Evolutionary conservation across 2,329 filamentous ascomycete genomes (phyloP), one percentile per base, ranked within the genome.

Genomic region (Domatiomyces catenatus): DNA sequence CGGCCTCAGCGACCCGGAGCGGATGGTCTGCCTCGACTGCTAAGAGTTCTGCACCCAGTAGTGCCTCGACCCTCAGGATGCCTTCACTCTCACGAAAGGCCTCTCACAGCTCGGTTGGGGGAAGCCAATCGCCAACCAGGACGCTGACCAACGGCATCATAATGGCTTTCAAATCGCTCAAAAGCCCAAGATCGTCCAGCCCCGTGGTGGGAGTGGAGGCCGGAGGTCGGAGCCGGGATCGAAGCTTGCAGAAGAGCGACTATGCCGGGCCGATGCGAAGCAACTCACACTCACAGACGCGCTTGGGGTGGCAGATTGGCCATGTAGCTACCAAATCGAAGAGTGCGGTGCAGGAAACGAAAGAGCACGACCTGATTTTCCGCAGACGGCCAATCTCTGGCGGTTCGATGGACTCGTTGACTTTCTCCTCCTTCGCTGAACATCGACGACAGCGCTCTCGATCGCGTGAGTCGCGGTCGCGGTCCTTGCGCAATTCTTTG

Each of bases 111-210:
- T 20, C 50, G 15, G 53, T 32, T 61, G 65, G 55, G 46, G 61
- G 47, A n/a, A 67, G 66, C 17, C 61, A 62, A 10, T 68, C 65
- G 19, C 65, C 67, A 2, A 44, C 51, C 2, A 55, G 51, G 36
- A 54, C 53, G 17, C 60, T 64, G 49, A 63, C 65, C 1, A 63
- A 61, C 46, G 64, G 64, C 5, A 58, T 71, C 46, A 63, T 64
- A 7, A 62, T 63, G 28, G 66, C 66, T 20, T 62, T 71, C 44
- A 60, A 63, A 28, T 63, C 66, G 42, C 59, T 66, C 52, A 62
- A 57, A 20, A 53, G 54, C 10, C 55, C 55, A 28, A 54, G 46
- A 2, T 32, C 52, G 8, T 36, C 50, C 5, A 58, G 56, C 43
- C 56, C 54, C 17, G 54, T 51, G 5, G 39, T 12, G 19, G 3